Base-by-base conservation (phyloP, 768 basidiomycete genomes). In the Leccinum pellstonianum region DNA sequence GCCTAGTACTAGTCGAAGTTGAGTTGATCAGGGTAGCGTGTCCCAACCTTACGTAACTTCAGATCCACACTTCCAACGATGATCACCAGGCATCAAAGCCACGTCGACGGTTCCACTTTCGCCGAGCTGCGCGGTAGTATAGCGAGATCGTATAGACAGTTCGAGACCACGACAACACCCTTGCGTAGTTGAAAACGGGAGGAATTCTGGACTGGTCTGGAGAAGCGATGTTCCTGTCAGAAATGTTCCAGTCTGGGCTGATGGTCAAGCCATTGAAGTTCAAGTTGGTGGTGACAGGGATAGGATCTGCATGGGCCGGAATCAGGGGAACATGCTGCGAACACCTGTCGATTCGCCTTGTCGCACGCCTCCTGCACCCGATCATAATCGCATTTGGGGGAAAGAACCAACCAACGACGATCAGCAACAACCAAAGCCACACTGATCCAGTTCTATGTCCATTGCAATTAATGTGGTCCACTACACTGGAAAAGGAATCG, bases 381-480 rank as follows among this genome's bases (percentile, higher is more conserved):
- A 3, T 47, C 35, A 3, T 69, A 67, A 60, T 79, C 75, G 53
- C 76, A 77, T 58, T 79, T 75, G 0, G 79, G 78, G 0, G 78
- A 76, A 7, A 79, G 60, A 52, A 77, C 69, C 8, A 80, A 62
- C 76, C 79, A 80, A 76, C 62, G 10, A 79, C 74, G 5, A 80
- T 61, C 0, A 79, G 73, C 8, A 81, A 43, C 19, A 81, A 69
- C 78, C 79, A 81, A 7, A 80, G 62, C 79, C 78, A 81, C 15
- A 76, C 64, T 2, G 75, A 74, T 4, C 76, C 78, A 7, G 77
- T 74, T 21, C 71, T 75, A 54, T 78, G 72, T 0, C 79, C 78
- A 35, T 70, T 76, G 1, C 70, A 67, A 29, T 73, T 65, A 2
- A 78, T 62, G 17, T 66, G 41, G 4, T 62, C 57, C 10, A 29